Evolutionary conservation across 2,329 filamentous ascomycete species (phyloP).

Genomic region (Stagonosporopsis rhizophila): DNA sequence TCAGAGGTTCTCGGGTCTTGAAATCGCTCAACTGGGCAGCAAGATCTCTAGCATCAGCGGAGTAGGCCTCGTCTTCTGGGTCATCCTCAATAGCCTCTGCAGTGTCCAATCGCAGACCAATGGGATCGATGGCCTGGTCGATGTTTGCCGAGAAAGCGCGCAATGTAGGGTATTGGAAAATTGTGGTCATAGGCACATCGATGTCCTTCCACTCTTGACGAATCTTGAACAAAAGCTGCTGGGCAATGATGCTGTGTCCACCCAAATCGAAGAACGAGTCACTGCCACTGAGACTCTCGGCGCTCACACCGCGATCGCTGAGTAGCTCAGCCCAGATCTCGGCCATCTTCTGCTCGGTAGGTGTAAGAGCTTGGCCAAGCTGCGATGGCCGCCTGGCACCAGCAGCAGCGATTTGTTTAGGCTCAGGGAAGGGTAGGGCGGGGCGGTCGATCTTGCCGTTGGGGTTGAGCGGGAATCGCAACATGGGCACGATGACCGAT

Average conservation of each 20-base stretch:
- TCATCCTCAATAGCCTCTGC: slow-evolving; percentile 52
- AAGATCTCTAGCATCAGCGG: slow-evolving; percentile 61
- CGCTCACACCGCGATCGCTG: slow-evolving; percentile 63
- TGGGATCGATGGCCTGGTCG: slow-evolving; percentile 58
- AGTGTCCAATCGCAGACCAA: slow-evolving; percentile 54
- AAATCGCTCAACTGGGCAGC: slow-evolving; percentile 54
- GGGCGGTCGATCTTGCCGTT: slow-evolving; percentile 79
- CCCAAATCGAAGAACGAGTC: slow-evolving; percentile 80
- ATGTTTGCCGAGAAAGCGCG: slow-evolving; percentile 62
- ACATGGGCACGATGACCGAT: slow-evolving; percentile 74
- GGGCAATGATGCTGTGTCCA: slow-evolving; percentile 81
- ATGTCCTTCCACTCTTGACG: slow-evolving; percentile 66
- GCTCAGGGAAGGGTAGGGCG: slow-evolving; percentile 80
- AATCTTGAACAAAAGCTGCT: slow-evolving; percentile 78
- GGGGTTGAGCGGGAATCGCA: slow-evolving; percentile 72
- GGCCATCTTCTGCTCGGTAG: slow-evolving; percentile 73
- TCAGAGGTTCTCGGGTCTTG: slow-evolving; percentile 51
- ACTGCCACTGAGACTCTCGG: slow-evolving; percentile 69
- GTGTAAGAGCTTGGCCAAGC: slow-evolving; percentile 55
- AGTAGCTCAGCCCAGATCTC: slow-evolving; percentile 77
- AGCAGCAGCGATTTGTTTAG: slow-evolving; percentile 67
- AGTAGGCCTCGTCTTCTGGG: slow-evolving; percentile 61
- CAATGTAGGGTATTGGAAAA: slow-evolving; percentile 73
- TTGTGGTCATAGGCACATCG: slow-evolving; percentile 72
- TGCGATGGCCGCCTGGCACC: slow-evolving; percentile 55